Evolutionary conservation across 2,329 filamentous ascomycete species (phyloP).

Genomic region (Trichoderma sp.): DNA sequence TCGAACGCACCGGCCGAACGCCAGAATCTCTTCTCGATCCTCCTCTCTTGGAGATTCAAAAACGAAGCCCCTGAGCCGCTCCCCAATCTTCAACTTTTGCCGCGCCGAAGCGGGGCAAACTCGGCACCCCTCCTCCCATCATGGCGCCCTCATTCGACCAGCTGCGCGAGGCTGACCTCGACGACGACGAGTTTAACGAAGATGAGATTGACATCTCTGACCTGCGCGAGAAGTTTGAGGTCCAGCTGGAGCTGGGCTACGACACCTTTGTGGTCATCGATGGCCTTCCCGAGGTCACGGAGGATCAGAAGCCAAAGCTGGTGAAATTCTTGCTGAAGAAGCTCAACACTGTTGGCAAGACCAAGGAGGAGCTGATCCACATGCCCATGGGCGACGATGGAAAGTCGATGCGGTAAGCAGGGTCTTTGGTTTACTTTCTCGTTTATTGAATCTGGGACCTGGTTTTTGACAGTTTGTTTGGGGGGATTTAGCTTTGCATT

Average conservation of each 20-base stretch:
- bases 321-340: conserved; percentile 96
- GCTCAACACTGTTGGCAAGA: conserved; percentile 79
- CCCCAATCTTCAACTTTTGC: conserved; percentile 18
- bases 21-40: neutral
- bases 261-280: conserved; percentile 97
- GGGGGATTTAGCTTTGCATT: conserved; percentile 74
- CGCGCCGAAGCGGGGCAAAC: conserved; percentile 38
- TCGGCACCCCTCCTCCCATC: conserved; percentile 43
- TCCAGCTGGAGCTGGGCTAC: conserved; percentile 91
- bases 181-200: conserved; percentile 82
- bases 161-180: conserved; percentile 85
- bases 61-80: conserved; percentile 17
- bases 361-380: conserved; percentile 81
- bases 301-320: conserved; percentile 90
- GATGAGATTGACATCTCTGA: conserved; percentile 95
- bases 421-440: neutral
- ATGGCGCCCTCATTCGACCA: conserved; percentile 92
- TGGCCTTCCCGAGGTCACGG: conserved; percentile 83
- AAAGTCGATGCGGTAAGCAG: conserved; percentile 76
- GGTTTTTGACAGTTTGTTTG: neutral
- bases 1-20: neutral
- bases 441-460: neutral
- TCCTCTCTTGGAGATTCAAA: neutral
- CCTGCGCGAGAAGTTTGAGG: conserved; percentile 90
- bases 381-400: conserved; percentile 92